Evolutionary conservation across 306 rosid species (phyloP), one percentile per base, ranked within the genome.

Genomic region (Rubus idaeus): DNA sequence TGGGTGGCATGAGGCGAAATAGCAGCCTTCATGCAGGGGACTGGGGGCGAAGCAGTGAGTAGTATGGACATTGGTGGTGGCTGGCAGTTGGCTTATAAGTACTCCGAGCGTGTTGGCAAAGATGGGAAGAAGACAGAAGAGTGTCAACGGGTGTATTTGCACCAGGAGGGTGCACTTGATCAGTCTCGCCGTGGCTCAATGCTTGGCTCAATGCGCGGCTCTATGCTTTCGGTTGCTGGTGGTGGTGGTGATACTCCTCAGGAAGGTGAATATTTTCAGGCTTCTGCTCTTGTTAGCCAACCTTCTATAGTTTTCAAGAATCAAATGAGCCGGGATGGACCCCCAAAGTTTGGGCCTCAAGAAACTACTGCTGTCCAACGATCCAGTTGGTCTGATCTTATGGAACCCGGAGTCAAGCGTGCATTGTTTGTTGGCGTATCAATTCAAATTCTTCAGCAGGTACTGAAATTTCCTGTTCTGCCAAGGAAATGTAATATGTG

Each of bases 1-100:
- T 60, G 1, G 62, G 66, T 6, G 65, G 81, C 47, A 51, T 40
- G 81, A 60, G 71, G 45, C 67, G 76, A 46, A 70, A 73, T 65
- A 66, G 75, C 69, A 16, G 68, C 21, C 78, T 79, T 79, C 16
- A 52, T 66, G 70, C 61, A 57, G 4, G 81, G 80, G 50, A 53
- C 41, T 53, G 26, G 51, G 45, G 79, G 80, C 13, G 85, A 77
- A 63, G n/a, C 78, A 6, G 81, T 81, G 57, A 76, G 61, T 39
- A 53, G 78, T 16, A 66, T 79, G n/a, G 88, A 84, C 53, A 84
- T 84, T 41, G 88, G 88, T 21, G 88, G 88, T n/a, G 88, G 88
- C 21, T 84, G 85, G 88, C 85, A 78, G 26, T 56, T 81, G 76
- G 82, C 84, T 8, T 84, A 84, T 71, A 81, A 81, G 20, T 78